These are phyloP conservation scores for Suhomyces prunicola DNA, from an alignment of 805 yeast genomes.

Conservation along the genomic window DNA sequence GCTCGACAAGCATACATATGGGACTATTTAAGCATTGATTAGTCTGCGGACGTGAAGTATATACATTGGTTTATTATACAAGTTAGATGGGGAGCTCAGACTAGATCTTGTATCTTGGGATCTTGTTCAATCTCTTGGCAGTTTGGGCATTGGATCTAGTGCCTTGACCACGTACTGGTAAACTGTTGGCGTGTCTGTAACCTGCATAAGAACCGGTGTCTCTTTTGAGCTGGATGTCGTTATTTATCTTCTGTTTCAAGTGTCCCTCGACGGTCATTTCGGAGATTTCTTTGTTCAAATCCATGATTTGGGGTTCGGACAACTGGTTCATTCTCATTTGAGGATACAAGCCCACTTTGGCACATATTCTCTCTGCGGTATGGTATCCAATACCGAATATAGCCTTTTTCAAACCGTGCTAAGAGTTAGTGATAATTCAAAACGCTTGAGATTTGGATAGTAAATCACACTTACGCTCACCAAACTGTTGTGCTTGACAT, in stretches of 20 bases:
- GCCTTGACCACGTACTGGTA: slow-evolving; percentile 71
- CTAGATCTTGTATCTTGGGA: slow-evolving; percentile 49
- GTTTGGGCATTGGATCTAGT: slow-evolving; percentile 90
- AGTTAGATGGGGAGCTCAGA: no score
- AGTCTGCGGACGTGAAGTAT: background rate
- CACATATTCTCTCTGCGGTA: slow-evolving; percentile 73
- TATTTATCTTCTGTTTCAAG: slow-evolving; percentile 67
- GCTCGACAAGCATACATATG: no score
- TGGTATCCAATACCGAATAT: slow-evolving; percentile 83
- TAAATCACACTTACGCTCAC: slow-evolving; percentile 26
- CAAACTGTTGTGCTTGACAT: slow-evolving; percentile 41
- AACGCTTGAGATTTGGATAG: no score
- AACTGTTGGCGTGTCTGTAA: slow-evolving; percentile 79
- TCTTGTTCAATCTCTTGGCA: slow-evolving; percentile 78
- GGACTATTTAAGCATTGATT: no score
- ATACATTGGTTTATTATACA: background rate
- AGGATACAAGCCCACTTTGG: slow-evolving; percentile 89
- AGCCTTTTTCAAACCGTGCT: slow-evolving; percentile 68
- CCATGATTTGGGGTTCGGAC: slow-evolving; percentile 80
- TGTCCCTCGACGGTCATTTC: slow-evolving; percentile 80
- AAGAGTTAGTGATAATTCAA: background rate
- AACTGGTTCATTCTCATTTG: slow-evolving; percentile 92
- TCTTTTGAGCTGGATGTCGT: slow-evolving; percentile 76
- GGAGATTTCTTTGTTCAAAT: slow-evolving; percentile 82
- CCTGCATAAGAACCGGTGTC: slow-evolving; percentile 84